Percentiles rank a stretch among this genome's conserved stretches.
phyloP scores from a whole-genome alignment of 2,329 filamentous ascomycete genomes.

The Trichoderma atroviride region DNA sequence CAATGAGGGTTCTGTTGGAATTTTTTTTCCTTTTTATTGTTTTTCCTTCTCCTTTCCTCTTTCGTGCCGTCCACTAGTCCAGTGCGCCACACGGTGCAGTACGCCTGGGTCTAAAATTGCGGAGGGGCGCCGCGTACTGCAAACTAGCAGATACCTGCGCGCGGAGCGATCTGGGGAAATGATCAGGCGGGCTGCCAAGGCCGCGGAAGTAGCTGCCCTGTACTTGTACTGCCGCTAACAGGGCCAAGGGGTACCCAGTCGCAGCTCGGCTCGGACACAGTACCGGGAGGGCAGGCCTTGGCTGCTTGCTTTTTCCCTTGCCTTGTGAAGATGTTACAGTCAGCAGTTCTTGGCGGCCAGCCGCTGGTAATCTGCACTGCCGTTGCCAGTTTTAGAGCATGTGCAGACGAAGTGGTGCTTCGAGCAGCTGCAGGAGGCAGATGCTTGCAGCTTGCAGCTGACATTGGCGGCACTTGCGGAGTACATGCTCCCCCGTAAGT shows the following conservation, averaged over 20 bases:
- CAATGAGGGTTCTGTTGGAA: not conserved
- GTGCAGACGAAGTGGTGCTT: not conserved
- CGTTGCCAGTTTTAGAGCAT: not conserved
- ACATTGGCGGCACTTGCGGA: not conserved
- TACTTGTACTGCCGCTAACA: not conserved
- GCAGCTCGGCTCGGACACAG: not conserved
- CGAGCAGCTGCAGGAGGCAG: conserved; percentile 5
- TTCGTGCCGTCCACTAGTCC: not conserved
- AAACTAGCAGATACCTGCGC: conserved; percentile 8
- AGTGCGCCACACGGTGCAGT: conserved; percentile 8
- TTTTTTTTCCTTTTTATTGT: not conserved
- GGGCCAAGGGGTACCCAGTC: not conserved
- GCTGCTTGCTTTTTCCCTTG: not conserved
- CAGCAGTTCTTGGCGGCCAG: conserved; percentile 1
- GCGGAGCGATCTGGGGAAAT: not conserved
- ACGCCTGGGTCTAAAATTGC: not conserved
- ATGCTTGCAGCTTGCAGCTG: conserved; percentile 24
- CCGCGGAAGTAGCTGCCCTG: not conserved
- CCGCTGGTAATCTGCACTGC: not conserved
- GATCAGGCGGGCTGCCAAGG: not conserved
- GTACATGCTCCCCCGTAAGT: not conserved
- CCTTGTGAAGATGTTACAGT: not conserved
- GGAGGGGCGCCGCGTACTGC: not conserved
- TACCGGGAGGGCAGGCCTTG: not conserved
- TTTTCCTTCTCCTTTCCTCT: not conserved